Conservation (phyloP, 352 stramenopile species). For the Phytopythium oedochilum region DNA sequence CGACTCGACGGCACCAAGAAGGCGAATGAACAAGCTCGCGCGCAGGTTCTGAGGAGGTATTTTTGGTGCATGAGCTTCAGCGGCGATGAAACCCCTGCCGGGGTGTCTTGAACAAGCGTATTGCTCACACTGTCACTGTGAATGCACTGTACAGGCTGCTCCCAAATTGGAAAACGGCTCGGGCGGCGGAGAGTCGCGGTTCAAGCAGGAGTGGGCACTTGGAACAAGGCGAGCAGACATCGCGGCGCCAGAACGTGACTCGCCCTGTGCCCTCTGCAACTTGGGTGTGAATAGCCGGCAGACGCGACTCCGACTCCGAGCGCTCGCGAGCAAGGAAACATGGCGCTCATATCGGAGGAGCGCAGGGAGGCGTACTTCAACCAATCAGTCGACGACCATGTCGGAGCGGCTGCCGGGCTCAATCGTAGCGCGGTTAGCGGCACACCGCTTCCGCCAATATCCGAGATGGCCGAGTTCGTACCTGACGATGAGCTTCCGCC, state of each 20-base stretch:
- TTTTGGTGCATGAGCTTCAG: neutral
- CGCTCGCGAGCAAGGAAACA: neutral
- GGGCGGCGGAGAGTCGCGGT: neutral
- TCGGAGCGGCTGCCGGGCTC: neutral
- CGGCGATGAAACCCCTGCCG: neutral
- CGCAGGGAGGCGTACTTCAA: slow-evolving; percentile 6
- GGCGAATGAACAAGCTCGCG: no score
- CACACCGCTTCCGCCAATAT: neutral
- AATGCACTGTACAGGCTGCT: no score
- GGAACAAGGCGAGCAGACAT: neutral
- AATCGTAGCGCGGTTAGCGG: neutral
- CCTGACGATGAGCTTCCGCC: neutral
- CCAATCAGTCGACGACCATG: neutral
- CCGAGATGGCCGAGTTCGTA: neutral
- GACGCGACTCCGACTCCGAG: neutral
- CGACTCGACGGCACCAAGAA: no score
- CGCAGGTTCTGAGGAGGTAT: neutral
- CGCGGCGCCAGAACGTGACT: neutral
- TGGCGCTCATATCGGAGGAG: slow-evolving; percentile 15
- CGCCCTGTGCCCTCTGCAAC: neutral
- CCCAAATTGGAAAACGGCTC: neutral
- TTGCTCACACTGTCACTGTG: no score
- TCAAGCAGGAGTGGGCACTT: no score
- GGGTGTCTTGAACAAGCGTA: no score
- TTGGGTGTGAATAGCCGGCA: neutral